Conservation (phyloP, 768 basidiomycete species). For the Daedalea quercina region DNA sequence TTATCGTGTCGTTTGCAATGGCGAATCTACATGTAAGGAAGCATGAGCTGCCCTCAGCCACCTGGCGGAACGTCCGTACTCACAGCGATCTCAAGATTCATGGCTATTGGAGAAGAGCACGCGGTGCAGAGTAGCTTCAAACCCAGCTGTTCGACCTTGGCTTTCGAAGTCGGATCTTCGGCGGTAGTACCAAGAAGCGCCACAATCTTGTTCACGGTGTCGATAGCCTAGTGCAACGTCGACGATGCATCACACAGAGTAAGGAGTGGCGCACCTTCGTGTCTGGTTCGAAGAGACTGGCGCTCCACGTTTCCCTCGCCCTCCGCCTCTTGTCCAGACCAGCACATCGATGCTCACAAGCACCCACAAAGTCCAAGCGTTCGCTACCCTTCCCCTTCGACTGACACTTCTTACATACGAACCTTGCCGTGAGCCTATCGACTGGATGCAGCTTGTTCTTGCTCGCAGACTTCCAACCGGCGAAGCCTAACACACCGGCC, state of each 20-base stretch:
- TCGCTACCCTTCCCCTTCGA: conserved; percentile 29
- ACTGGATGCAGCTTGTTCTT: conserved; percentile 44
- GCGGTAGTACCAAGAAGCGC: conserved; percentile 23
- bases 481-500: conserved; percentile 39
- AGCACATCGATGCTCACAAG: conserved; percentile 54
- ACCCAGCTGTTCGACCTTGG: conserved; percentile 17
- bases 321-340: conserved; percentile 20
- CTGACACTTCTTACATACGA: conserved; percentile 49
- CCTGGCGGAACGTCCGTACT: conserved; percentile 1
- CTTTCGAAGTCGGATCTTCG: conserved; percentile 20
- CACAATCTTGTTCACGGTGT: conserved; percentile 34
- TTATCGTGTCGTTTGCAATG: conserved; percentile 60
- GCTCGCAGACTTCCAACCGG: conserved; percentile 45
- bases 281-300: conserved; percentile 51
- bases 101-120: conserved; percentile 42
- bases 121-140: conserved; percentile 38
- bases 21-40: conserved; percentile 37
- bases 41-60: not conserved
- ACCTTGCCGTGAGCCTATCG: conserved; percentile 52
- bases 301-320: conserved; percentile 35
- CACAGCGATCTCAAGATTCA: conserved; percentile 44
- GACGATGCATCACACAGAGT: not conserved
- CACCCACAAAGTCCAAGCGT: conserved; percentile 47
- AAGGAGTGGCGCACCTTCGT: conserved; percentile 34
- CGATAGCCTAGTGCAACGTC: conserved; percentile 36